Base-by-base conservation (phyloP, 129 eudicot species). In the Lonicera japonica region DNA sequence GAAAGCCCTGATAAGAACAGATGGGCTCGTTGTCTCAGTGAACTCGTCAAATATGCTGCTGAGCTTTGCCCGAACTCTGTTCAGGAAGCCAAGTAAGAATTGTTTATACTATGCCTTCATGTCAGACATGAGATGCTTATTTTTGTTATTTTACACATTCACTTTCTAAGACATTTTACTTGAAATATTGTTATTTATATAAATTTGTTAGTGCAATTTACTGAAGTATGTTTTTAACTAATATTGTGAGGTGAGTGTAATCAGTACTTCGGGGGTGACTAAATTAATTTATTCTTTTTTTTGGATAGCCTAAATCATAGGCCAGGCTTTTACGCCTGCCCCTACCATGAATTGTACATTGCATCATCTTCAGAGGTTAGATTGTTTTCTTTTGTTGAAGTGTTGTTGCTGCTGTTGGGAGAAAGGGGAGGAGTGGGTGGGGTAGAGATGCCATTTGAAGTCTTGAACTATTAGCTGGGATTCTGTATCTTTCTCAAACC, bases 1-100 rank as follows among this genome's bases (percentile, higher is more conserved):
- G 98, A 92, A 74, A 92, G 96, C 79, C 96, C 98, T 43, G 98
- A 92, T 67, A 92, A 92, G 77, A 83, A 92, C 69, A 79, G 98
- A 70, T 92, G 94, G 95, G 96, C 98, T 57, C 80, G 98, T 12
- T 92, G 96, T 80, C 88, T 92, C 54, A 92, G 98, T 68, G 98
- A 92, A 75, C 92, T 92, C 63, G 96, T 87, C 46, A 92, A 92
- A 75, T 87, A 87, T 61, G 88, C 91, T 58, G 90, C 95, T 66
- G 95, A 84, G 70, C 83, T 92, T 7, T 92, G 98, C 66, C 98
- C 98, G 39, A 85, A 79, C 72, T 87, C 98, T 71, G 96, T 92
- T 80, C 96, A 86, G 73, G 96, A 92, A 64, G 98, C 96, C 62
- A 92, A 87, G 98, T 91, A 84, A 80, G 74, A 19, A 55, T 25